Evolutionary conservation across 768 basidiomycete genomes (phyloP).

Genomic region (Tubosaeta brunneosetosa): DNA sequence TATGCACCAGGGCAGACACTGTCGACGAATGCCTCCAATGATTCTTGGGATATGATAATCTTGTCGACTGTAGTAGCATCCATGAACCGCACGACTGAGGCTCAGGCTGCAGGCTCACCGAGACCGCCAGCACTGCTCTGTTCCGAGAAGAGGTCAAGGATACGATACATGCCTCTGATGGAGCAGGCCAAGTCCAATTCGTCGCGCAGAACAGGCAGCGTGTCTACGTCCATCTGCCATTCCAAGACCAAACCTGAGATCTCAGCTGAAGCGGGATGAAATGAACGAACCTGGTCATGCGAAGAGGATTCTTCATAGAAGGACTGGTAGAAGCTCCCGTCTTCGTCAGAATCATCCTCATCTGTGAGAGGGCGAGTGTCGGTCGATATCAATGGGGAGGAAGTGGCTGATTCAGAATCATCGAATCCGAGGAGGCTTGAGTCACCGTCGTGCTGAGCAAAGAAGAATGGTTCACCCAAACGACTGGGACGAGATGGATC

Average conservation of each 20-base stretch:
- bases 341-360: not conserved
- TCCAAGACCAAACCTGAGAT: not conserved
- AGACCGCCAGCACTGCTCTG: slow-evolving; percentile 41
- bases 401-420: slow-evolving; percentile 3
- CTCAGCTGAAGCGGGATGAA: not conserved
- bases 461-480: not conserved
- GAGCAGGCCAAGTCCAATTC: slow-evolving; percentile 22
- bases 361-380: not conserved
- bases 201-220: slow-evolving; percentile 1
- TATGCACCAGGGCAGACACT: slow-evolving; percentile 49
- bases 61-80: slow-evolving; percentile 45
- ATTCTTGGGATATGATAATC: slow-evolving; percentile 15
- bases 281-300: slow-evolving; percentile 10
- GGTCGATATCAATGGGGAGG: not conserved
- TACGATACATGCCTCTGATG: slow-evolving; percentile 46
- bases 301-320: slow-evolving; percentile 1
- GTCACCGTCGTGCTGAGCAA: not conserved
- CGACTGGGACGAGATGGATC: slow-evolving; percentile 5
- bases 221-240: slow-evolving; percentile 19
- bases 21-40: slow-evolving; percentile 46
- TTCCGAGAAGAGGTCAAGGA: slow-evolving; percentile 30
- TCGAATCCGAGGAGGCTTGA: not conserved
- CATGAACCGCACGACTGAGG: not conserved
- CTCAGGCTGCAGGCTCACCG: slow-evolving; percentile 30
- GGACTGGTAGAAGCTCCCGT: slow-evolving; percentile 17